Percentiles rank a stretch among this genome's conserved stretches.
Conservation (phyloP, 306 rosid species). For the Acacia melanoxylon region DNA sequence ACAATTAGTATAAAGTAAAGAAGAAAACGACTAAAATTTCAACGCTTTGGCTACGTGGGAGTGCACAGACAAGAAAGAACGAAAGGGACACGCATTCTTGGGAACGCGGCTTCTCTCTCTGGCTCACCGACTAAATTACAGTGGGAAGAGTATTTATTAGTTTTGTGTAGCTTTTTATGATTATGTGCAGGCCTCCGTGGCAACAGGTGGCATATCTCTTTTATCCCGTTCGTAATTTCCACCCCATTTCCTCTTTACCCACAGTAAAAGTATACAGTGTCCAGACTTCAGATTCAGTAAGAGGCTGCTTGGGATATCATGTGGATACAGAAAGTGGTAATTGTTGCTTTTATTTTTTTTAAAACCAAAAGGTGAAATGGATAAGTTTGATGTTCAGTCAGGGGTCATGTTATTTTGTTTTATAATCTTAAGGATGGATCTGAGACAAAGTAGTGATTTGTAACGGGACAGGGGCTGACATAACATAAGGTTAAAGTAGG, state of each 20-base stretch:
- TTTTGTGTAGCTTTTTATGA: background rate
- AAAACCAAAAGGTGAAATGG: background rate
- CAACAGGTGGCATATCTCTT: background rate
- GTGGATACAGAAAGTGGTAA: background rate
- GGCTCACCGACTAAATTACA: slow-evolving; percentile 38
- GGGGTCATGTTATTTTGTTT: background rate
- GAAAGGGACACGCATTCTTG: slow-evolving; percentile 31
- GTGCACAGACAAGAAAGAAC: slow-evolving; percentile 32
- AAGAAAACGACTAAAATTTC: background rate
- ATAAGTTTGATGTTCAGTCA: background rate
- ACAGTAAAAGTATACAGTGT: too few species aligned
- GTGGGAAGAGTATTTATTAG: background rate
- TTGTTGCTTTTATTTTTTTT: background rate
- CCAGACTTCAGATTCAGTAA: too few species aligned
- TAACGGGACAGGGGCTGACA: background rate
- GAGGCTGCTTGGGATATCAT: too few species aligned
- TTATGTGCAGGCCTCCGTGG: background rate
- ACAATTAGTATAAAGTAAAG: background rate
- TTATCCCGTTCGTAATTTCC: slow-evolving; percentile 13
- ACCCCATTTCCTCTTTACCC: background rate
- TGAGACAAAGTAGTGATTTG: background rate
- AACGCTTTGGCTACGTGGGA: background rate
- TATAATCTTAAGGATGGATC: background rate
- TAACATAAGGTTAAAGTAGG: background rate
- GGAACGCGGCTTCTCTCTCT: slow-evolving; percentile 31